Base-by-base conservation (phyloP, 768 basidiomycete genomes). In the Psilocybe cubensis region DNA sequence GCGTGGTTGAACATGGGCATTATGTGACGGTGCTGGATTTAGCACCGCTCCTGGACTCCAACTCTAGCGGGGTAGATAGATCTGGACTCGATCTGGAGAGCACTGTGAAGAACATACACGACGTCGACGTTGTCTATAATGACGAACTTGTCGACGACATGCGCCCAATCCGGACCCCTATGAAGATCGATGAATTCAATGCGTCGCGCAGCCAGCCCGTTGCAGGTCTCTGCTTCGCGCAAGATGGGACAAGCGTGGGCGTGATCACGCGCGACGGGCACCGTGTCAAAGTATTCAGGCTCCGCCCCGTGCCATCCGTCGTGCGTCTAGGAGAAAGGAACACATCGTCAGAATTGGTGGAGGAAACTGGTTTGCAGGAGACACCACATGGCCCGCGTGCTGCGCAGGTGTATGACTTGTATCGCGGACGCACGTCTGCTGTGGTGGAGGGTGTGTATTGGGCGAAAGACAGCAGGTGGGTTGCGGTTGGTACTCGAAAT, bases 401-500 rank as follows among this genome's bases (percentile, higher is more conserved):
- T n/a, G n/a, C 77, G 73, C 87, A 88, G 58, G 57, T 88, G 56
- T 94, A 93, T 59, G 82, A 84, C 59, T 74, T 94, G 21, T 76
- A 80, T 41, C 77, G 91, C n/a, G 92, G 92, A 4, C 75, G 82
- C 23, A 91, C 90, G n/a, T 76, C 78, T 3, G 90, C 86, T 4
- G 71, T 82, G 3, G 80, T 94, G 11, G 83, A 86, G 51, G 71
- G 71, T 11, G 71, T 87, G 11, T 72, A 71, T 23, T 85, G 83
- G 79, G 77, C 79, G 5, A 52, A 59, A 6, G 87, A 88, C 63
- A 86, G 86, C 12, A 70, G 86, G 35, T 93, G 89, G 88, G 69
- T 85, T 17, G 91, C 84, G 2, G 70, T 92, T 29, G 83, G 79
- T n/a, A 91, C 87, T 35, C 66, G 75, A 66, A 85, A 85, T 62